phyloP scores from a whole-genome alignment of 1,284 basidiomycete genomes.

The Tranzscheliella williamsii region DNA sequence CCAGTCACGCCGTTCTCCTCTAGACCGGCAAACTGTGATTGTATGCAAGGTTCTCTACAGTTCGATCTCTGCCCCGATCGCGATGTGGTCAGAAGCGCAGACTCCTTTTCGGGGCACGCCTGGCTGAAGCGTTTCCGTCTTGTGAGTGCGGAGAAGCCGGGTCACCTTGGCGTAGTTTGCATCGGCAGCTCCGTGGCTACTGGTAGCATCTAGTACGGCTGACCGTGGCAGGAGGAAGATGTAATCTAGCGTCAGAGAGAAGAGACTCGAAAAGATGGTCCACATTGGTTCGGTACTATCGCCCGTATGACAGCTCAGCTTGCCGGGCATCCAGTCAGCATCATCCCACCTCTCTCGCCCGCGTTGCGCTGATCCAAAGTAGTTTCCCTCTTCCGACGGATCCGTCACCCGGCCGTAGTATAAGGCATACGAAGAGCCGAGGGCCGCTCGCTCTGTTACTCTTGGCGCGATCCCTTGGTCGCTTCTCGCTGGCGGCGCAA shows the following conservation, averaged over 20 bases:
- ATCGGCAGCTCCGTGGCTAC: not conserved
- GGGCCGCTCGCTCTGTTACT: not conserved
- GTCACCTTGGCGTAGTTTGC: constrained; percentile 64
- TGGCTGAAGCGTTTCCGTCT: constrained; percentile 69
- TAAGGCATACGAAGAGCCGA: constrained; percentile 61
- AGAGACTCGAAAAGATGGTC: constrained; percentile 56
- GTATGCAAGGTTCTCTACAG: constrained; percentile 4
- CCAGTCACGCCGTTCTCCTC: not conserved
- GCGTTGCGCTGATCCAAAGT: constrained; percentile 35
- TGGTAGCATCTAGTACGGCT: not conserved
- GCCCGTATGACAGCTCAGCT: constrained; percentile 42
- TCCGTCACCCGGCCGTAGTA: constrained; percentile 62
- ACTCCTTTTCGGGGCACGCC: constrained; percentile 80
- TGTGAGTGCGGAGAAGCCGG: constrained; percentile 71
- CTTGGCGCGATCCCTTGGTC: not conserved
- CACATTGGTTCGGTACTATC: constrained; percentile 56
- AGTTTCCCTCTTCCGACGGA: constrained; percentile 37
- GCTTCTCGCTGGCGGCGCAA: not conserved
- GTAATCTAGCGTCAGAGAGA: constrained; percentile 67
- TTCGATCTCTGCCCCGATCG: constrained; percentile 66
- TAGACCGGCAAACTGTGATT: not conserved
- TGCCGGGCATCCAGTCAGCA: constrained; percentile 21
- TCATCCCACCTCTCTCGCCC: constrained; percentile 53
- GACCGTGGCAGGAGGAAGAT: constrained; percentile 68
- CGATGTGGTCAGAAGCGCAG: constrained; percentile 84